Conservation (phyloP, 1,284 basidiomycete species). For the Boletellus deceptivus region DNA sequence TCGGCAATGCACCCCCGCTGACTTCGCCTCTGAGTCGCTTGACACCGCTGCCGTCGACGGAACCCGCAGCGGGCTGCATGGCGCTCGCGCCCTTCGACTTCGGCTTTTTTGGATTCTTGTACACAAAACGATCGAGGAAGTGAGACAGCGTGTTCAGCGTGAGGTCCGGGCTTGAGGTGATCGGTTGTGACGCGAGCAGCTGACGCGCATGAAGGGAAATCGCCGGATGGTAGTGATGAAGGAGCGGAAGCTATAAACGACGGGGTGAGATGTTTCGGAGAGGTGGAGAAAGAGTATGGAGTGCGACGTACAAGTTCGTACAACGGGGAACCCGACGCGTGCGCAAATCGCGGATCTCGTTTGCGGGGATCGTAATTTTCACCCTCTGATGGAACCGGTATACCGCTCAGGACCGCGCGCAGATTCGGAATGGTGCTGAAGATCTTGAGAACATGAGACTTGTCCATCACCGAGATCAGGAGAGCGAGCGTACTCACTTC, state of each 20-base stretch:
- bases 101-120: slow-evolving; percentile 92
- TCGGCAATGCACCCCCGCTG: slow-evolving; percentile 55
- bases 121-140: slow-evolving; percentile 87
- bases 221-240: slow-evolving; percentile 90
- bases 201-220: slow-evolving; percentile 85
- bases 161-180: slow-evolving; percentile 86
- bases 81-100: slow-evolving; percentile 77
- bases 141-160: slow-evolving; percentile 91
- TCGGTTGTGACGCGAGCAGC: slow-evolving; percentile 66
- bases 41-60: slow-evolving; percentile 62
- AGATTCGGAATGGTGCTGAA: slow-evolving; percentile 75
- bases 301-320: slow-evolving; percentile 78
- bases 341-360: slow-evolving; percentile 87
- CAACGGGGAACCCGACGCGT: slow-evolving; percentile 79
- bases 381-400: slow-evolving; percentile 35
- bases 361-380: slow-evolving; percentile 84
- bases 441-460: slow-evolving; percentile 45
- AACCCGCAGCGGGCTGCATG: slow-evolving; percentile 91
- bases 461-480: neutral
- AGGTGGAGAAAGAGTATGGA: neutral
- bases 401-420: slow-evolving; percentile 57
- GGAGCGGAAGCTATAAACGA: slow-evolving; percentile 62
- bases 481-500: slow-evolving; percentile 47
- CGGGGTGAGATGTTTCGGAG: neutral
- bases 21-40: slow-evolving; percentile 72